Evolutionary conservation across 73 alveolate species (phyloP).

Genomic region (Durusdinium trenchii): DNA sequence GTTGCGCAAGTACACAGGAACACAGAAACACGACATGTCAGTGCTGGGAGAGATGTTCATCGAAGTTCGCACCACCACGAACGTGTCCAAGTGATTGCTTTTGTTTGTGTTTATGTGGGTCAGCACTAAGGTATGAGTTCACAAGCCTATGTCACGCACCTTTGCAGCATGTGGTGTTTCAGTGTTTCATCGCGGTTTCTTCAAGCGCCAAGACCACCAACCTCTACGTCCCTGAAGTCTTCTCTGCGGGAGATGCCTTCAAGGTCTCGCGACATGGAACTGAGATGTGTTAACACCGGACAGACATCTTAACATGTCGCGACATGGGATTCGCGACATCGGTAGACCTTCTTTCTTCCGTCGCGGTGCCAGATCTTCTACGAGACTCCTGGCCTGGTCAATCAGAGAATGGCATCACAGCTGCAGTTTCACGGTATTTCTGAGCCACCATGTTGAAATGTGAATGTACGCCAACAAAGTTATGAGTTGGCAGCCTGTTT

Average conservation of each 20-base stretch:
- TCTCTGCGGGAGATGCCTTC: slow-evolving; percentile 65
- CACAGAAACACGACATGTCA: too few species aligned
- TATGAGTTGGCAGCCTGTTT: too few species aligned
- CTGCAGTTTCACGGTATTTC: too few species aligned
- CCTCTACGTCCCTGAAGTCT: slow-evolving; percentile 61
- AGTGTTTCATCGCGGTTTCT: not conserved
- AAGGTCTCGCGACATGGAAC: not conserved
- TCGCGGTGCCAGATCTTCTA: slow-evolving; percentile 84
- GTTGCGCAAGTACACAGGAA: too few species aligned
- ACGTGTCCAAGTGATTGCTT: too few species aligned
- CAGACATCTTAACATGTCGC: too few species aligned
- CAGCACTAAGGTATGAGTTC: slow-evolving; percentile 30
- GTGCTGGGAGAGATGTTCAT: too few species aligned
- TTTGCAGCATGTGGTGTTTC: not conserved
- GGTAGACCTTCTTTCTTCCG: too few species aligned
- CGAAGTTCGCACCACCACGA: too few species aligned
- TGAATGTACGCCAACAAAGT: not conserved
- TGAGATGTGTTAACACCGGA: not conserved
- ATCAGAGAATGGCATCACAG: slow-evolving; percentile 74
- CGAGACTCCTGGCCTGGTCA: slow-evolving; percentile 64
- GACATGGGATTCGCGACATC: too few species aligned
- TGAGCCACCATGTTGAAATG: too few species aligned
- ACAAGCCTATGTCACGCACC: slow-evolving; percentile 49
- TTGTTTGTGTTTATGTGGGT: too few species aligned
- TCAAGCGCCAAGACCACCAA: slow-evolving; percentile 34